These are phyloP conservation scores for Xylaria longipes DNA, from an alignment of 495 filamentous ascomycete species.

Conservation along the genomic window DNA sequence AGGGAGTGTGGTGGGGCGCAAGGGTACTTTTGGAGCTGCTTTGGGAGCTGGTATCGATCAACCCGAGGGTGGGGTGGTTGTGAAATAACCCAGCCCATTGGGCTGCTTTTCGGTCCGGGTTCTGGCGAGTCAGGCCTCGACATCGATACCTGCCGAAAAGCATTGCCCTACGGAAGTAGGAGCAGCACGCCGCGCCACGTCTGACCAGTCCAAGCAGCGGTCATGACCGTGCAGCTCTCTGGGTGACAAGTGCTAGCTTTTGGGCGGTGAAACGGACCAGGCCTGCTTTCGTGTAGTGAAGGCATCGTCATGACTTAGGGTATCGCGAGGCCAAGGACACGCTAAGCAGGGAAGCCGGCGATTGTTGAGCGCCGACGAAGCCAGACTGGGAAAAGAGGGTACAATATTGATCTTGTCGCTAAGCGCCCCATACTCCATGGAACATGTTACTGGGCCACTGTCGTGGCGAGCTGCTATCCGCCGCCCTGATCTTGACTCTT, in stretches of 20 bases:
- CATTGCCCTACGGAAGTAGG: slow-evolving; percentile 26
- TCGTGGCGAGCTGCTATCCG: slow-evolving; percentile 26
- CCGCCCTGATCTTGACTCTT: slow-evolving; percentile 16
- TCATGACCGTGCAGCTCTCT: slow-evolving; percentile 16
- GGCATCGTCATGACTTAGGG: slow-evolving; percentile 18
- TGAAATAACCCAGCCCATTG: slow-evolving; percentile 29
- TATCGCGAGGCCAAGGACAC: slow-evolving; percentile 6
- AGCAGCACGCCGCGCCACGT: slow-evolving; percentile 26
- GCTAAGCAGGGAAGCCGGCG: slow-evolving; percentile 16
- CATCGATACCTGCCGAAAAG: slow-evolving; percentile 27
- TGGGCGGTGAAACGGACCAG: slow-evolving; percentile 14
- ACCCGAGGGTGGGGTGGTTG: slow-evolving; percentile 29
- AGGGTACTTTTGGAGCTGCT: slow-evolving; percentile 29
- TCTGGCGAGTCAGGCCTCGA: slow-evolving; percentile 32
- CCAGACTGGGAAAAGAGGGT: slow-evolving; percentile 5
- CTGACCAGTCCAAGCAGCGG: slow-evolving; percentile 22
- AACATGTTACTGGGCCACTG: slow-evolving; percentile 19
- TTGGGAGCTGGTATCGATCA: slow-evolving; percentile 29
- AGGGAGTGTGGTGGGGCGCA: slow-evolving; percentile 26
- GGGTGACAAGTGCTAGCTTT: slow-evolving; percentile 10
- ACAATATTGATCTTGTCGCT: slow-evolving; percentile 5
- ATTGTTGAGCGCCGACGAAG: slow-evolving; percentile 16
- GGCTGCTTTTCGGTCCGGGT: slow-evolving; percentile 32
- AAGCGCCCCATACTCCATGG: slow-evolving; percentile 4
- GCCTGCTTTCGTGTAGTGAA: slow-evolving; percentile 4